These are phyloP conservation scores for Lablab purpureus DNA, from an alignment of 306 rosid species.

Conservation along the genomic window DNA sequence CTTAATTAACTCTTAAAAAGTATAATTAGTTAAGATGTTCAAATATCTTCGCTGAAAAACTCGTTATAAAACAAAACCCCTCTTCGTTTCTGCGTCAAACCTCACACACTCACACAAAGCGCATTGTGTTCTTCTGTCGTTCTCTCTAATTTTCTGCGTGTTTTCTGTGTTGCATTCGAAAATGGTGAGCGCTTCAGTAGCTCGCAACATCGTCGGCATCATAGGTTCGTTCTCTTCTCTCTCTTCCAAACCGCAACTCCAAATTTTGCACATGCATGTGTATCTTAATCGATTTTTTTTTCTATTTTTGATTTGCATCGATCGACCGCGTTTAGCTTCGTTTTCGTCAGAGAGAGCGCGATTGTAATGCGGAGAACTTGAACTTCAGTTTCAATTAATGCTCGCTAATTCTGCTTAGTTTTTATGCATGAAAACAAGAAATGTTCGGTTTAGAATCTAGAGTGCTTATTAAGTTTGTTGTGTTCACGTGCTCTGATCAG, in stretches of 20 bases:
- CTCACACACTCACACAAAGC: neutral
- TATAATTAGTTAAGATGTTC: no score
- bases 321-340: neutral
- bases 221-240: slow-evolving; percentile 52
- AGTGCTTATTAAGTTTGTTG: no score
- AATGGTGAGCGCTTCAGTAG: slow-evolving; percentile 49
- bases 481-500: neutral
- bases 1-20: no score
- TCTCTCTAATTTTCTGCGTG: neutral
- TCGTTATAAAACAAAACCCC: no score
- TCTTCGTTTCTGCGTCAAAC: no score
- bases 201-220: slow-evolving; percentile 55
- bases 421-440: neutral
- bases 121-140: neutral
- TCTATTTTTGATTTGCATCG: neutral
- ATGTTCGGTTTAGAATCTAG: no score
- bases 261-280: no score
- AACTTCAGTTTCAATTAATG: neutral
- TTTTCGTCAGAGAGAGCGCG: neutral
- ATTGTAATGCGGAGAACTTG: neutral
- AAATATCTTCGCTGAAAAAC: no score
- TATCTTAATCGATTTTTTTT: neutral
- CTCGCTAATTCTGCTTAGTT: neutral
- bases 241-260: neutral
- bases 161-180: neutral